These are phyloP conservation scores for Nitzschia putrida DNA, from an alignment of 108 stramenopile genomes.

Conservation along the genomic window DNA sequence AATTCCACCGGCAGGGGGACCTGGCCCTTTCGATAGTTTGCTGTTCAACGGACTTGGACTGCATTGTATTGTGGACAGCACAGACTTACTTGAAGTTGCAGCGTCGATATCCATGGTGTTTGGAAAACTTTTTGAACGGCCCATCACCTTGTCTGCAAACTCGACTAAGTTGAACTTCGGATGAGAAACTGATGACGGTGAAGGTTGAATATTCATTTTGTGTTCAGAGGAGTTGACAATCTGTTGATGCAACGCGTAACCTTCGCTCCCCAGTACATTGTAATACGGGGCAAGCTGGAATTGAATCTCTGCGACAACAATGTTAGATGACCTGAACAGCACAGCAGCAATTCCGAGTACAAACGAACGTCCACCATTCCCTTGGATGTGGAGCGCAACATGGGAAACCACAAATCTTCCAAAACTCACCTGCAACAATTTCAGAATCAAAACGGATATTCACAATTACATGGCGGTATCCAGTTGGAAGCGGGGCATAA, in stretches of 20 bases:
- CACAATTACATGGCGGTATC: constrained; percentile 53
- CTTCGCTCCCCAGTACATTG: constrained; percentile 37
- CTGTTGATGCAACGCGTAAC: constrained; percentile 42
- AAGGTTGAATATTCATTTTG: not conserved
- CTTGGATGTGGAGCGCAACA: not conserved
- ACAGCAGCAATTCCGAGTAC: too few species aligned
- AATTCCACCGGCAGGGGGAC: constrained; percentile 10
- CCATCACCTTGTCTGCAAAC: not conserved
- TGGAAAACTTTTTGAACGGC: too few species aligned
- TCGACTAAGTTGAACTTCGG: not conserved
- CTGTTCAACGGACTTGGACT: too few species aligned
- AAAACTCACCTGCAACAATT: constrained; percentile 52
- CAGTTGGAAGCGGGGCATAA: constrained; percentile 42
- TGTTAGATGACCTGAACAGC: not conserved
- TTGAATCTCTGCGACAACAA: constrained; percentile 42
- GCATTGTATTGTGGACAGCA: too few species aligned
- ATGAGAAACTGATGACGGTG: not conserved
- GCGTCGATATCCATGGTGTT: too few species aligned
- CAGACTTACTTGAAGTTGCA: too few species aligned
- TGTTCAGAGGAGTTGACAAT: constrained; percentile 15
- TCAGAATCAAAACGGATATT: constrained; percentile 37
- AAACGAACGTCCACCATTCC: too few species aligned
- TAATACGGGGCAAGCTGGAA: constrained; percentile 46
- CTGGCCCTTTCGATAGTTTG: not conserved
- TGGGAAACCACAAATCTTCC: not conserved